Percentiles rank a stretch among this genome's conserved stretches.
Evolutionary conservation across 495 filamentous ascomycete genomes (phyloP).

Genomic region (Podospora pseudoanserina): DNA sequence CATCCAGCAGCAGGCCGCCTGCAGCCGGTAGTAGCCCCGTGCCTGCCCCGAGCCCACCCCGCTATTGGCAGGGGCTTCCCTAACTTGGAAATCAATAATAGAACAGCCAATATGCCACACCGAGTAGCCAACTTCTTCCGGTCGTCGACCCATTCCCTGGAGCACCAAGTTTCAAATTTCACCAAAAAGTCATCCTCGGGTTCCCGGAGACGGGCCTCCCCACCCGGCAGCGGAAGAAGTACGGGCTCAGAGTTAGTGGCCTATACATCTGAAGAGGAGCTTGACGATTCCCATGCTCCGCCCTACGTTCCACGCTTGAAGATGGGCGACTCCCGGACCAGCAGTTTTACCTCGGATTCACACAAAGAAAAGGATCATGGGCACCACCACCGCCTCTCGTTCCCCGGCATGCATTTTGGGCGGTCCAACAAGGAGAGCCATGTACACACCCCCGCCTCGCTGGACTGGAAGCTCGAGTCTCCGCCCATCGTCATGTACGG

Average conservation of each 20-base stretch:
- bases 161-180: constrained; percentile 31
- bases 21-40: constrained; percentile 2
- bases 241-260: constrained; percentile 32
- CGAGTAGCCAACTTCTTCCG: constrained; percentile 49
- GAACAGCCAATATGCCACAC: constrained; percentile 45
- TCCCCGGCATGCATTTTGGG: constrained; percentile 46
- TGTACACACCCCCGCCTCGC: constrained; percentile 45
- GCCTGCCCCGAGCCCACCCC: constrained; percentile 16
- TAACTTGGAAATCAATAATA: neutral
- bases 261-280: constrained; percentile 34
- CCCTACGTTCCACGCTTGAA: constrained; percentile 19
- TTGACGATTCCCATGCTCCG: constrained; percentile 25
- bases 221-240: constrained; percentile 24
- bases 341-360: constrained; percentile 26
- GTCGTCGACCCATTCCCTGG: constrained; percentile 36
- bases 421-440: constrained; percentile 45
- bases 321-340: constrained; percentile 33
- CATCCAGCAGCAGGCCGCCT: neutral
- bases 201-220: constrained; percentile 25
- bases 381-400: constrained; percentile 46
- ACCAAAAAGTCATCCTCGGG: constrained; percentile 27
- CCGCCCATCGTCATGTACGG: constrained; percentile 86
- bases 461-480: constrained; percentile 81
- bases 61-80: constrained; percentile 18
- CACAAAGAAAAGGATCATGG: constrained; percentile 34